phyloP scores from a whole-genome alignment of 2,329 filamentous ascomycete genomes.

The Clonostachys rosea region DNA sequence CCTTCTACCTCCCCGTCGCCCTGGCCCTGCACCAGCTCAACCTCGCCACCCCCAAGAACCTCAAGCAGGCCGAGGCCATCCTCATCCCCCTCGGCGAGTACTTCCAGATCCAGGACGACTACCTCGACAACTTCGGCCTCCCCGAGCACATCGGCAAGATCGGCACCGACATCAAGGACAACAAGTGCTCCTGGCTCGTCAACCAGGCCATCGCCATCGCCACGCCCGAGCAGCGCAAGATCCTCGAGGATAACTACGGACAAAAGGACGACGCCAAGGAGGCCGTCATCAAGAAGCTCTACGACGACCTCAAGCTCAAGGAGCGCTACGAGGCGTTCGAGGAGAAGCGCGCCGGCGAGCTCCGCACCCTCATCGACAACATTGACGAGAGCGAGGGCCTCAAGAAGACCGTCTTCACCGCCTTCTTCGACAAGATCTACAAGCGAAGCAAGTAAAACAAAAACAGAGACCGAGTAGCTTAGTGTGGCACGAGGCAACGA shows the following conservation, averaged over 20 bases:
- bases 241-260: slow-evolving; percentile 91
- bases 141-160: slow-evolving; percentile 96
- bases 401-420: slow-evolving; percentile 85
- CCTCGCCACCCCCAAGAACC: slow-evolving; percentile 80
- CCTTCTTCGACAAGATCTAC: slow-evolving; percentile 95
- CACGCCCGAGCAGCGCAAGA: slow-evolving; percentile 78
- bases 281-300: slow-evolving; percentile 82
- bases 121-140: slow-evolving; percentile 94
- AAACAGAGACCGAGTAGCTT: not conserved
- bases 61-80: slow-evolving; percentile 85
- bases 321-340: slow-evolving; percentile 84
- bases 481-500: not conserved
- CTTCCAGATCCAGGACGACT: slow-evolving; percentile 99
- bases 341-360: slow-evolving; percentile 76
- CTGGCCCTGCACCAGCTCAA: slow-evolving; percentile 83
- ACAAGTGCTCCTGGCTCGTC: slow-evolving; percentile 98
- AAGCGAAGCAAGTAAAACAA: slow-evolving; percentile 81
- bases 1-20: slow-evolving; percentile 95
- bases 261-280: slow-evolving; percentile 83
- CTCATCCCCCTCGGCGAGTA: slow-evolving; percentile 97
- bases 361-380: slow-evolving; percentile 68
- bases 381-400: slow-evolving; percentile 85
- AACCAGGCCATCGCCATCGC: slow-evolving; percentile 85
- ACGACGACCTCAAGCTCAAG: slow-evolving; percentile 79
- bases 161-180: slow-evolving; percentile 97